phyloP scores from a whole-genome alignment of 306 rosid genomes.

The Gillenia trifoliata region DNA sequence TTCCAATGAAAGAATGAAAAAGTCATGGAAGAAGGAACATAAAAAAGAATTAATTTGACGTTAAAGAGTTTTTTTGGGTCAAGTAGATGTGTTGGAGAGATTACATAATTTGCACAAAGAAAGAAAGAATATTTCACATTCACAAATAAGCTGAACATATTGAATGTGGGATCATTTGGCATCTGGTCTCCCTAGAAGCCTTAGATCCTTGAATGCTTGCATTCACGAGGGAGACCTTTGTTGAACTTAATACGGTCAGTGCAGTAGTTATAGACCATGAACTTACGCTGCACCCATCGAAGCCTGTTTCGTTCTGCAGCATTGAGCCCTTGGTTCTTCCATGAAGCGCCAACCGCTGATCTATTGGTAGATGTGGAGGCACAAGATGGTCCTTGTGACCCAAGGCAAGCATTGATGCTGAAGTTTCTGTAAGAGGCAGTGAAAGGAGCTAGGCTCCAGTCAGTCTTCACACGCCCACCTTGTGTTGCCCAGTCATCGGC shows the following conservation, averaged over 20 bases:
- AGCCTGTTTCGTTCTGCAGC: constrained; percentile 33
- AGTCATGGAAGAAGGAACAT: too few relatives aligned
- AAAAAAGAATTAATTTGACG: too few relatives aligned
- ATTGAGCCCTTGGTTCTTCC: constrained; percentile 28
- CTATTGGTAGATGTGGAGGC: background rate
- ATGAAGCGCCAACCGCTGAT: background rate
- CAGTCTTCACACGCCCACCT: constrained; percentile 30
- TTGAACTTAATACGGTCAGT: constrained; percentile 36
- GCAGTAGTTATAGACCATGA: constrained; percentile 48
- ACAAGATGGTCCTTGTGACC: constrained; percentile 4
- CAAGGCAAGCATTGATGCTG: constrained; percentile 30
- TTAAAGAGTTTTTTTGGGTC: background rate
- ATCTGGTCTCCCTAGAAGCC: background rate
- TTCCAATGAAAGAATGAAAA: too few relatives aligned
- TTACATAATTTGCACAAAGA: background rate
- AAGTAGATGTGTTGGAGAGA: background rate
- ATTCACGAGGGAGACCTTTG: constrained; percentile 36
- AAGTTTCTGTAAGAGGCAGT: background rate
- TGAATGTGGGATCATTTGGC: background rate
- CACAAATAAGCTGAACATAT: too few relatives aligned
- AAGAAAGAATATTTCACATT: too few relatives aligned
- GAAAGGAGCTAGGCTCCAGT: background rate
- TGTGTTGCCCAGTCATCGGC: constrained; percentile 50
- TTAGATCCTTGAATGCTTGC: constrained; percentile 20
- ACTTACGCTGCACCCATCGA: constrained; percentile 42